Evolutionary conservation across 768 basidiomycete genomes (phyloP).

Genomic region (Tricholomella constricta): DNA sequence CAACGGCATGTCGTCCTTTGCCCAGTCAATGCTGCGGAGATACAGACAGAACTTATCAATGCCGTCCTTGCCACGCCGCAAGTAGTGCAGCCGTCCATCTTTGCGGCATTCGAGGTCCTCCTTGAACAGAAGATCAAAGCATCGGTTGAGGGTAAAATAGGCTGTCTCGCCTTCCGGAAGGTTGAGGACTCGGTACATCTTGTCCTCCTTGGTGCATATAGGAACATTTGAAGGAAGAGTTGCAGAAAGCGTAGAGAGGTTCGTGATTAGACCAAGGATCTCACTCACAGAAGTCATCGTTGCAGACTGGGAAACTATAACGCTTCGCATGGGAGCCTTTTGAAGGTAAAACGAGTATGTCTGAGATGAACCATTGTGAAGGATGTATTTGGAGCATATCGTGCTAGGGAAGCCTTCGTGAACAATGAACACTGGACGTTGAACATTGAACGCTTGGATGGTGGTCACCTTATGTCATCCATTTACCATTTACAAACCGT

Average conservation of each 20-base stretch:
- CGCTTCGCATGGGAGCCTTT: too few species aligned
- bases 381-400: too few species aligned
- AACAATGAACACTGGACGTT: too few species aligned
- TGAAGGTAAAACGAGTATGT: too few species aligned
- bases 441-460: too few species aligned
- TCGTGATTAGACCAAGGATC: neutral
- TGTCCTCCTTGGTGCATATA: neutral
- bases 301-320: too few species aligned
- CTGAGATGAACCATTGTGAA: too few species aligned
- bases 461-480: too few species aligned
- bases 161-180: neutral
- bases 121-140: neutral
- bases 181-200: constrained; percentile 1
- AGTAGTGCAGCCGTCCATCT: constrained; percentile 1
- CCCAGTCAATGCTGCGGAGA: constrained; percentile 3
- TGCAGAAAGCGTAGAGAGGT: neutral
- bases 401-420: too few species aligned
- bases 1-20: neutral
- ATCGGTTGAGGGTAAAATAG: neutral
- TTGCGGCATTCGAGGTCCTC: neutral
- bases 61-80: constrained; percentile 1
- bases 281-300: neutral
- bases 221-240: neutral
- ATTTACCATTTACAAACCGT: constrained; percentile 6
- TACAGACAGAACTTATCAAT: neutral